Percentiles rank a stretch among this genome's conserved stretches.
These are phyloP conservation scores for Geranium incanum DNA, from an alignment of 441 rosid species.

Conservation along the genomic window DNA sequence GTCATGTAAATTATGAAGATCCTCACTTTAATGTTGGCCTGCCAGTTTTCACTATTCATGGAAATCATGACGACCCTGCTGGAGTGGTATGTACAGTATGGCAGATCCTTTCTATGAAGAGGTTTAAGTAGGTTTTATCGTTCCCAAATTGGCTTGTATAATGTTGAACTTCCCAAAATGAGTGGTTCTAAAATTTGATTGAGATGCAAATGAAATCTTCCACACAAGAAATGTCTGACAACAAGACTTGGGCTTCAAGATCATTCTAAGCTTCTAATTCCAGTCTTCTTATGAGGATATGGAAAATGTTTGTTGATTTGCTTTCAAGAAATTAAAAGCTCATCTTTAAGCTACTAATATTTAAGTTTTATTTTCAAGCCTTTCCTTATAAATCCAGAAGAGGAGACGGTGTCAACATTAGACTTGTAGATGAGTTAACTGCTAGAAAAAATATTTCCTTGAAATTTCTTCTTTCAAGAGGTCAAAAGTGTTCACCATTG, in stretches of 20 bases:
- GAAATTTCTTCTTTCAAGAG: not conserved
- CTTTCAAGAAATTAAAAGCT: too few species aligned
- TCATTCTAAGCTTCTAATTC: not conserved
- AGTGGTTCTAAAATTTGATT: not conserved
- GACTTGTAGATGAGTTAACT: not conserved
- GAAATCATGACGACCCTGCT: conserved; percentile 99
- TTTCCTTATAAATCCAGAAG: too few species aligned
- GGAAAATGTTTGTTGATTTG: not conserved
- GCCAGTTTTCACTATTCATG: conserved; percentile 96
- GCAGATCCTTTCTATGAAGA: conserved; percentile 7
- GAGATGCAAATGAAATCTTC: not conserved
- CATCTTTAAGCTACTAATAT: too few species aligned
- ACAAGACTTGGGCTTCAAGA: not conserved
- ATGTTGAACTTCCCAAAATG: too few species aligned
- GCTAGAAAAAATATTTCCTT: not conserved
- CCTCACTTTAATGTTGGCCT: conserved; percentile 95
- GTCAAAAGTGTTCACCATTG: not conserved
- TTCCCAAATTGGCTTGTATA: not conserved
- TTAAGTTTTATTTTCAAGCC: too few species aligned
- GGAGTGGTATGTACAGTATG: conserved; percentile 77
- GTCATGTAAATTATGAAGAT: conserved; percentile 97
- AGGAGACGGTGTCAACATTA: too few species aligned
- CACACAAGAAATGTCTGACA: not conserved
- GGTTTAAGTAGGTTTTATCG: not conserved
- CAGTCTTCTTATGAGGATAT: not conserved